phyloP scores from a whole-genome alignment of 176 grass and related monocot species.

The Oryza coarctata region DNA sequence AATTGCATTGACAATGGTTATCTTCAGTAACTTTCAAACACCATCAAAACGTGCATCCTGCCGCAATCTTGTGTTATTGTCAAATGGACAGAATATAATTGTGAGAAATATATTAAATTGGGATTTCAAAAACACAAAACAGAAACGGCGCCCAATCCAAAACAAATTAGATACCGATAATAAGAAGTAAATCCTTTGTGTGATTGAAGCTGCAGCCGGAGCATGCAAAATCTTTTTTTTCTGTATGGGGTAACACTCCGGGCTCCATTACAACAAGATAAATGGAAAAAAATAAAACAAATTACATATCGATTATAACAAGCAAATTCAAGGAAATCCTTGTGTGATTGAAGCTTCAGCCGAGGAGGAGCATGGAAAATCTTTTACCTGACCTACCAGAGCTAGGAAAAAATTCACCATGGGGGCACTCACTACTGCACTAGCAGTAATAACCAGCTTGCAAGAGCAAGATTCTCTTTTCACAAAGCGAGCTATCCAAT shows the following conservation, averaged over 20 bases:
- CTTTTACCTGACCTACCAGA: slow-evolving; percentile 7
- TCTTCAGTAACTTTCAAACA: not conserved
- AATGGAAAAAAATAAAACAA: too few species aligned
- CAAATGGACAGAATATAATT: not conserved
- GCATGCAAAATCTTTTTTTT: too few species aligned
- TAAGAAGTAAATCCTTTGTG: too few species aligned
- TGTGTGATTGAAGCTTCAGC: too few species aligned
- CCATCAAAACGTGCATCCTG: not conserved
- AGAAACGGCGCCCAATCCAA: not conserved
- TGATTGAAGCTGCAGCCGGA: too few species aligned
- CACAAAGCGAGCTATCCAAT: slow-evolving; percentile 32
- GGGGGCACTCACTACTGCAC: not conserved
- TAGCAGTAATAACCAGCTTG: slow-evolving; percentile 28
- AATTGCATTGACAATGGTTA: not conserved
- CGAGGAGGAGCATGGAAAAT: not conserved
- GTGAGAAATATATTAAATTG: not conserved
- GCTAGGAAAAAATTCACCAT: slow-evolving; percentile 19
- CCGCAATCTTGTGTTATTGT: not conserved
- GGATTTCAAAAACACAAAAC: not conserved
- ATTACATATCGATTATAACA: too few species aligned
- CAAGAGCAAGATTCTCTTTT: slow-evolving; percentile 54
- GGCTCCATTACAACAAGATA: too few species aligned
- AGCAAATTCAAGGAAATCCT: too few species aligned
- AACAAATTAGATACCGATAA: not conserved
- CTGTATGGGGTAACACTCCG: too few species aligned